Conservation (phyloP, 805 yeast species). For the Candida nitratophila region DNA sequence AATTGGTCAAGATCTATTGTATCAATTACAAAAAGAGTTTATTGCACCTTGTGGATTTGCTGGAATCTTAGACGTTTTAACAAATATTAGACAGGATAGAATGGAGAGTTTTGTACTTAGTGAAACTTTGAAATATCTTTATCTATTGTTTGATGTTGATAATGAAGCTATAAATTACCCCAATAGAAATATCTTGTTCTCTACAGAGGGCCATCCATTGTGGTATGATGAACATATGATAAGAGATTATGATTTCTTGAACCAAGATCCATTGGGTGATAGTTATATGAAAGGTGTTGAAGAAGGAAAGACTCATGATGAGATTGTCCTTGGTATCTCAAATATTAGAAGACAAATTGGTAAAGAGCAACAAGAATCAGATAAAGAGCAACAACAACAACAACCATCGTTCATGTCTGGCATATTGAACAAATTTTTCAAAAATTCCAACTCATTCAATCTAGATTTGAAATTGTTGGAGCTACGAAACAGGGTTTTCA, state of each 20-base stretch:
- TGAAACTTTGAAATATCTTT: constrained; percentile 81
- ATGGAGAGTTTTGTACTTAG: constrained; percentile 91
- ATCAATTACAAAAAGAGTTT: constrained; percentile 45
- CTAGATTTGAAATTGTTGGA: neutral
- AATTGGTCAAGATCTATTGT: constrained; percentile 61
- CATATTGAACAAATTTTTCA: constrained; percentile 1
- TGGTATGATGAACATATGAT: constrained; percentile 48
- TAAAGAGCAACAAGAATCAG: constrained; percentile 5
- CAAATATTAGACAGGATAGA: constrained; percentile 60
- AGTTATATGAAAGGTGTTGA: neutral
- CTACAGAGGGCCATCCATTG: constrained; percentile 90
- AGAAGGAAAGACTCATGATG: constrained; percentile 1
- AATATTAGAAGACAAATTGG: constrained; percentile 11
- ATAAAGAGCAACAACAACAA: constrained; percentile 4
- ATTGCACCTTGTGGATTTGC: constrained; percentile 72
- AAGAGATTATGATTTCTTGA: constrained; percentile 2
- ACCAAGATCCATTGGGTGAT: constrained; percentile 3
- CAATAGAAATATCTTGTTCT: constrained; percentile 41
- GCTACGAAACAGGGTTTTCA: neutral
- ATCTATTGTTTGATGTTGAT: constrained; percentile 65
- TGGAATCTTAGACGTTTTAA: constrained; percentile 62
- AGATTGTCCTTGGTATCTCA: constrained; percentile 8
- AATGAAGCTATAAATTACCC: constrained; percentile 25
- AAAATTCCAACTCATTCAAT: neutral
- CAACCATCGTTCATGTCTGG: constrained; percentile 2